These are phyloP conservation scores for Aspergillus flavus DNA, from an alignment of 2,329 filamentous ascomycete species.

Conservation along the genomic window DNA sequence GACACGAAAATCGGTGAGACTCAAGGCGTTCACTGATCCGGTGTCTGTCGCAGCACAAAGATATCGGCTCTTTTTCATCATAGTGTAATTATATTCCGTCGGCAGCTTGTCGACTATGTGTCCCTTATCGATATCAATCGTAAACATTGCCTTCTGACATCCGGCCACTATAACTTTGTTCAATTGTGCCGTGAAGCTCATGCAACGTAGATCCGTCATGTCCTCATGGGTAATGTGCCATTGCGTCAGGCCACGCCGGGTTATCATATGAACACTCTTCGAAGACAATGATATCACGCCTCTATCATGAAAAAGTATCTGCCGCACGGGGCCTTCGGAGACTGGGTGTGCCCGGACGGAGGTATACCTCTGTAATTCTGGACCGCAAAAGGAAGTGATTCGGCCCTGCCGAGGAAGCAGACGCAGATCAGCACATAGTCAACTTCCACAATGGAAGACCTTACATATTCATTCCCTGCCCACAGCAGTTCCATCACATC, in stretches of 20 bases:
- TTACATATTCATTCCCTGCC: slow-evolving; percentile 87
- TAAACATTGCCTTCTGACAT: slow-evolving; percentile 82
- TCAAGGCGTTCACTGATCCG: slow-evolving; percentile 83
- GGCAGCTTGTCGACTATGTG: slow-evolving; percentile 71
- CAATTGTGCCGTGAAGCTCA: slow-evolving; percentile 90
- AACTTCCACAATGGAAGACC: slow-evolving; percentile 29
- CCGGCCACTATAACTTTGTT: slow-evolving; percentile 86
- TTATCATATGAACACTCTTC: slow-evolving; percentile 85
- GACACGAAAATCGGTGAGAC: slow-evolving; percentile 74
- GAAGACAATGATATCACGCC: slow-evolving; percentile 85
- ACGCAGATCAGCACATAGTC: slow-evolving; percentile 5
- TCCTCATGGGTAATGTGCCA: slow-evolving; percentile 83
- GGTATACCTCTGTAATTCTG: slow-evolving; percentile 84
- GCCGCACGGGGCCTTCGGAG: slow-evolving; percentile 77
- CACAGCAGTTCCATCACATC: slow-evolving; percentile 86
- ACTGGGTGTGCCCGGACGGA: slow-evolving; percentile 79
- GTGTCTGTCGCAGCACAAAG: slow-evolving; percentile 87
- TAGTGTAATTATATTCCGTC: slow-evolving; percentile 77
- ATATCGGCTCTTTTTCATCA: slow-evolving; percentile 86
- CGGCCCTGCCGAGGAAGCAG: slow-evolving; percentile 64
- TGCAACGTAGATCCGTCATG: slow-evolving; percentile 87
- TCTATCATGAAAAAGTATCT: slow-evolving; percentile 87
- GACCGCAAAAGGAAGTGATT: slow-evolving; percentile 83
- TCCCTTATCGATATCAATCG: slow-evolving; percentile 71
- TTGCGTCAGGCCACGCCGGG: slow-evolving; percentile 76